Evolutionary conservation across 2,329 filamentous ascomycete genomes (phyloP).

Genomic region (Lasiodiplodia sp.): DNA sequence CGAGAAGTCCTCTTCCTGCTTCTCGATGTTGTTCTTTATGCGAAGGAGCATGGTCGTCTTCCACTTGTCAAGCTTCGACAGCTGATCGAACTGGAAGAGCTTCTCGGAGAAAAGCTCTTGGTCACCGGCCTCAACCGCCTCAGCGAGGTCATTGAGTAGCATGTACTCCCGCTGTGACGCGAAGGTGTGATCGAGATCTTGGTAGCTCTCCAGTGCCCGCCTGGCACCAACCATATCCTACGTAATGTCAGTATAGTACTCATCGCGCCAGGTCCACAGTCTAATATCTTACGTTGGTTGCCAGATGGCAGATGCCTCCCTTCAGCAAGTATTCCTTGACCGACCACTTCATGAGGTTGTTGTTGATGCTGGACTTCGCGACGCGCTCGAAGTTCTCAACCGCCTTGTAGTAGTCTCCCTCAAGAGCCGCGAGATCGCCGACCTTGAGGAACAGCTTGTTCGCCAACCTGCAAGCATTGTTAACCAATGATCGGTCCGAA

Average conservation of each 20-base stretch:
- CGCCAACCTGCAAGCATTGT: conserved; percentile 67
- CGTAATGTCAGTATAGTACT: not conserved
- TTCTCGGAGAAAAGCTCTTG: conserved; percentile 83
- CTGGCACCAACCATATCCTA: conserved; percentile 79
- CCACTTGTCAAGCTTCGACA: conserved; percentile 96
- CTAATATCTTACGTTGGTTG: conserved; percentile 55
- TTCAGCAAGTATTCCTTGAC: conserved; percentile 97
- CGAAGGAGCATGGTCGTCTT: conserved; percentile 86
- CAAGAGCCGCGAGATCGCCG: conserved; percentile 83
- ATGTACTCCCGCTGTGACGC: conserved; percentile 79
- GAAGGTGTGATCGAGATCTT: conserved; percentile 69
- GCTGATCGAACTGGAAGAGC: conserved; percentile 86
- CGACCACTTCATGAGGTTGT: conserved; percentile 91
- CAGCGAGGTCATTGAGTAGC: conserved; percentile 77
- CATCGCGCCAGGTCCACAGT: not conserved
- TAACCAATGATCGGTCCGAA: not conserved
- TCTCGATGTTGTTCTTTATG: conserved; percentile 84
- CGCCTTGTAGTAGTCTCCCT: conserved; percentile 83
- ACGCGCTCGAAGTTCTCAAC: conserved; percentile 75
- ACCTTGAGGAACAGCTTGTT: conserved; percentile 96
- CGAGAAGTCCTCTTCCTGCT: conserved; percentile 72
- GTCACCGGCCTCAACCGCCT: conserved; percentile 78
- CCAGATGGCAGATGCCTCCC: conserved; percentile 88
- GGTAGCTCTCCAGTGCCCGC: conserved; percentile 82
- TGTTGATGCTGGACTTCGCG: conserved; percentile 77